phyloP scores from a whole-genome alignment of 306 rosid species.

The Rubus idaeus region DNA sequence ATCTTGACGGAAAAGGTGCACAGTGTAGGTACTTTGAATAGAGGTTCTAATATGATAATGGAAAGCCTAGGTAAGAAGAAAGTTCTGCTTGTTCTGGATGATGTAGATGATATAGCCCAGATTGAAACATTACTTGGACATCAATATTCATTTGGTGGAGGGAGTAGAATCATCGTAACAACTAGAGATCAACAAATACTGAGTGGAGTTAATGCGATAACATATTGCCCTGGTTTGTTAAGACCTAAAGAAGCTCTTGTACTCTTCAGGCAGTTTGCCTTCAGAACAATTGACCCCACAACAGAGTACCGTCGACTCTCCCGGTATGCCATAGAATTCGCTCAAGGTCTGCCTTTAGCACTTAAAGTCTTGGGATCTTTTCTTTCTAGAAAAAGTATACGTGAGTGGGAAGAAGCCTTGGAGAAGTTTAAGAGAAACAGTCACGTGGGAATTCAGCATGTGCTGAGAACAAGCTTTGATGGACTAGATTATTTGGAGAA shows the following conservation, averaged over 20 bases:
- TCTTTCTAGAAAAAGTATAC: background rate
- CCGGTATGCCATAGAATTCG: background rate
- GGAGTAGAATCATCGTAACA: too few relatives aligned
- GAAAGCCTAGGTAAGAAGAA: too few relatives aligned
- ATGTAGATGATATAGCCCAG: too few relatives aligned
- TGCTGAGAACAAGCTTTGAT: too few relatives aligned
- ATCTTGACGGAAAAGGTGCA: background rate
- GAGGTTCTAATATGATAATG: too few relatives aligned
- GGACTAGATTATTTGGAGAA: background rate
- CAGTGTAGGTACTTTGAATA: background rate
- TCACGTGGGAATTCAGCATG: too few relatives aligned
- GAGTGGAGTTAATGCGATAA: background rate
- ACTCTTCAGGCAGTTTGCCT: slow-evolving; percentile 12
- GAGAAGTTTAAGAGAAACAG: background rate
- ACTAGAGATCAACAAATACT: background rate
- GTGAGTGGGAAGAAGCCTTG: background rate
- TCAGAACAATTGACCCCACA: background rate
- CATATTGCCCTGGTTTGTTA: slow-evolving; percentile 4
- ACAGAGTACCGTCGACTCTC: background rate
- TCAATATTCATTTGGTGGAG: too few relatives aligned
- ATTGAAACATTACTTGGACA: too few relatives aligned
- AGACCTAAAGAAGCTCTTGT: slow-evolving; percentile 7
- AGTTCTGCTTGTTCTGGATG: too few relatives aligned
- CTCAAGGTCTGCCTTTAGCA: slow-evolving; percentile 22
- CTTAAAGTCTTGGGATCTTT: slow-evolving; percentile 12